Conservation (phyloP, 2,329 filamentous ascomycete species). For the Dothidotthia symphoricarpi region DNA sequence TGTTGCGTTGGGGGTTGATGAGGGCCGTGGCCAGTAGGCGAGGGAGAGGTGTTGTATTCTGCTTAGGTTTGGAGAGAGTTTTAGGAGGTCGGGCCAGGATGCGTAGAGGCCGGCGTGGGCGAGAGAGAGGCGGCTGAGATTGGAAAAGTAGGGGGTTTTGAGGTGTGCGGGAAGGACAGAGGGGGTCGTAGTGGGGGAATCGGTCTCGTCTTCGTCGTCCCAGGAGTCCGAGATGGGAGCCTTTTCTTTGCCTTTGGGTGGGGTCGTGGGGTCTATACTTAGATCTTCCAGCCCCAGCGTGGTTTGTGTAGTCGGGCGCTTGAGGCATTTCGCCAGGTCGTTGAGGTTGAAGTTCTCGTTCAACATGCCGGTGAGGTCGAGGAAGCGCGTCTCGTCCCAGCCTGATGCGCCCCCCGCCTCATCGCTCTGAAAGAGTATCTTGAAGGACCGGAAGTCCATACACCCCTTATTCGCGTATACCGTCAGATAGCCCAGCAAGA, state of each 20-base stretch:
- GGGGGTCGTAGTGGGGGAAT: conserved; percentile 7
- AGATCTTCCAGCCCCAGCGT: conserved; percentile 17
- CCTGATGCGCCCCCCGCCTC: conserved; percentile 36
- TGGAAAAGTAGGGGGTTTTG: conserved; percentile 45
- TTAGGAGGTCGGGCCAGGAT: conserved; percentile 57
- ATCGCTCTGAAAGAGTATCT: conserved; percentile 50
- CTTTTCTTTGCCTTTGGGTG: conserved; percentile 12
- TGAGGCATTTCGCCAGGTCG: conserved; percentile 49
- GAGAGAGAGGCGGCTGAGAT: conserved; percentile 59
- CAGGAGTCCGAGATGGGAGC: conserved; percentile 46
- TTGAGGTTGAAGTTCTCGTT: conserved; percentile 51
- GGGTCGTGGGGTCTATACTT: conserved; percentile 5
- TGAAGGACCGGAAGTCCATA: conserved; percentile 48
- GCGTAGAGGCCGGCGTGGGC: conserved; percentile 51
- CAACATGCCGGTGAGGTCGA: conserved; percentile 56
- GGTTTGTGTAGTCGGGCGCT: conserved; percentile 7
- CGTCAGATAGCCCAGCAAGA: conserved; percentile 57
- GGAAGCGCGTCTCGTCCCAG: conserved; percentile 46
- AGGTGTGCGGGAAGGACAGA: conserved; percentile 16
- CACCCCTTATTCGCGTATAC: conserved; percentile 48
- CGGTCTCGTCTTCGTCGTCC: conserved; percentile 48
- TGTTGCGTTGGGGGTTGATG: conserved; percentile 54
- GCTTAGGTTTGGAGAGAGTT: conserved; percentile 53
- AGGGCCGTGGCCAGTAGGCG: conserved; percentile 61
- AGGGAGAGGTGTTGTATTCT: conserved; percentile 62